Evolutionary conservation across 495 filamentous ascomycete genomes (phyloP).

Genomic region (Lepraria neglecta): DNA sequence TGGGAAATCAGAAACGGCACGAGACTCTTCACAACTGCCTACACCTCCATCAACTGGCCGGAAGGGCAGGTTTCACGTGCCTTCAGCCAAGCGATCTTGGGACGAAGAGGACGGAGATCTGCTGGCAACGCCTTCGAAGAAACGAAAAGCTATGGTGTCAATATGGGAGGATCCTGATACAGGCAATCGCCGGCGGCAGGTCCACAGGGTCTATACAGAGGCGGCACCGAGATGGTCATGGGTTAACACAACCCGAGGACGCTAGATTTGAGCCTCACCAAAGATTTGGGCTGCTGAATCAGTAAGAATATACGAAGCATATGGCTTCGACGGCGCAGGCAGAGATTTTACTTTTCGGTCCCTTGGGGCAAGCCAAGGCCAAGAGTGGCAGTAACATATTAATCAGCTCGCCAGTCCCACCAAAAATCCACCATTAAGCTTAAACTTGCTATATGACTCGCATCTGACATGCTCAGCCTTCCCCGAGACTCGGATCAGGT

Average conservation of each 20-base stretch:
- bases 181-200: background rate
- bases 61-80: background rate
- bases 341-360: too few relatives aligned
- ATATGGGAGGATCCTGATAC: slow-evolving; percentile 11
- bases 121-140: slow-evolving; percentile 10
- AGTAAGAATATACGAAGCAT: background rate
- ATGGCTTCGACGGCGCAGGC: too few relatives aligned
- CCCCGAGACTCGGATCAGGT: background rate
- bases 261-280: background rate
- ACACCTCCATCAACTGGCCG: slow-evolving; percentile 5
- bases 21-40: slow-evolving; percentile 1
- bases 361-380: background rate
- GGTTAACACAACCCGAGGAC: background rate
- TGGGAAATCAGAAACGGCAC: background rate
- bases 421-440: background rate
- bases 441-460: background rate
- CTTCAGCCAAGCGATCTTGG: background rate
- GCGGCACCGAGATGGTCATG: too few relatives aligned
- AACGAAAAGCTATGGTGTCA: slow-evolving; percentile 2
- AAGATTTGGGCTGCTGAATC: background rate
- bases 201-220: background rate
- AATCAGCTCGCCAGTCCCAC: background rate
- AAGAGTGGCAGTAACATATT: slow-evolving; percentile 7
- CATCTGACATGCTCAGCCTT: slow-evolving; percentile 6
- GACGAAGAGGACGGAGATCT: background rate